Evolutionary conservation across 2,329 filamentous ascomycete genomes (phyloP), one percentile per base, ranked within the genome.

Genomic region (Leptographium lundbergii): DNA sequence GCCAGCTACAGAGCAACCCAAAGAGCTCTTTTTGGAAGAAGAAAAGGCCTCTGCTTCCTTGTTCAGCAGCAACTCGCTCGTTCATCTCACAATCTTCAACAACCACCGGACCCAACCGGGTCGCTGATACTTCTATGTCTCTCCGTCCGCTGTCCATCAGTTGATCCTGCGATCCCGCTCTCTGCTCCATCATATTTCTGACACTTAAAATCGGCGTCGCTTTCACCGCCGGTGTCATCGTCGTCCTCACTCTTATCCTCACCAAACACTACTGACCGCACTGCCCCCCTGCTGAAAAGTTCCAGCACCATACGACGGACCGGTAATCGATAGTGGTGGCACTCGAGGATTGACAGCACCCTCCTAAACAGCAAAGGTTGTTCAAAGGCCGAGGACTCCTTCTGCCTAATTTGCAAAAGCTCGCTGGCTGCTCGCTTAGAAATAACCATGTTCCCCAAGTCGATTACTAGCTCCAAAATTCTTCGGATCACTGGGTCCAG

Each of bases 221-320:
- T 64, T 7, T 63, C 34, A 19, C 36, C 34, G 42, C 4, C 10
- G 27, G 87, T 11, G 11, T 47, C 32, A 3, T 42, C 48, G n/a
- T n/a, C 45, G 6, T 24, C 42, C 22, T 17, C 27, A 39, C 11
- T 6, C 3, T 34, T 59, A 10, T 64, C 59, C 66, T 91, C 87
- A 56, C 88, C 88, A 60, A 95, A 85, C 14, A 99, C 88, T 61
- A 96, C 88, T 64, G 84, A 82, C 63, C 91, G 80, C 72, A 97
- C 79, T 51, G 97, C 89, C 61, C 82, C 86, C 72, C 92, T 94
- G 67, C 97, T 92, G 67, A 99, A 99, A 25, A 99, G 74, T 69
- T 97, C 94, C 61, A 97, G 85, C 42, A 96, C 88, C 73, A 96
- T 91, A 53, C 92, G 86, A 62, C 92, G 87, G 32, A 95, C 88